Base-by-base conservation (phyloP, 169 alveolate genomes). In the Cryptosporidium bovis region DNA sequence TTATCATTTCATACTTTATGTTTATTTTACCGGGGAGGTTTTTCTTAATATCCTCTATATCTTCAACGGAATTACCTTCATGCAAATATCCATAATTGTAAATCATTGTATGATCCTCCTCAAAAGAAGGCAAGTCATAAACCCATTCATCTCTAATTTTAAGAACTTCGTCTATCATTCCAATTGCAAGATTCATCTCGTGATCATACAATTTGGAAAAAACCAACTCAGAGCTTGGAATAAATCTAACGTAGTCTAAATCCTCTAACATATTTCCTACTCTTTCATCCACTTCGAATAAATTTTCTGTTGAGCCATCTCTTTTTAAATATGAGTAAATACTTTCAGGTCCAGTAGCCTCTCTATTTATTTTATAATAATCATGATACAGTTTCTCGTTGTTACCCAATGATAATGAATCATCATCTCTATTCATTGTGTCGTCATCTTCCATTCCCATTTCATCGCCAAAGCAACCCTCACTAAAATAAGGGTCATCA, bases 131-230 rank as follows among this genome's bases (percentile, higher is more conserved):
- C 10, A 40, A 66, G 24, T 77, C 77, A 24, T 40, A 7, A 27
- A 46, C 51, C 87, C 87, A 77, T 31, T 77, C 87, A 27, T 77
- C 87, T 77, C 87, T 77, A 53, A 77, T 77, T 40, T 77, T 77
- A 15, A 77, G 33, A 5, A 77, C 87, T 36, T 77, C 87, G 29
- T 62, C 71, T 18, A 77, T 77, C 15, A 77, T 12, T 3, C 46
- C 71, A 44, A 77, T 44, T 62, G 87, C 87, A 60, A 58, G 40
- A 27, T 62, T 60, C 87, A 77, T 77, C 20, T 77, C 71, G 18
- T 77, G 50, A 62, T 77, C 87, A 27, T 20, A 77, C 27, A 64
- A 56, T 5, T 60, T 77, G 15, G 71, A 56, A 69, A 53, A 56
- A 15, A 46, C 69, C 16, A 62, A 12, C 15, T 62, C 87, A 13